These are phyloP conservation scores for Plenodomus tracheiphilus DNA, from an alignment of 2,329 filamentous ascomycete species.

Conservation along the genomic window DNA sequence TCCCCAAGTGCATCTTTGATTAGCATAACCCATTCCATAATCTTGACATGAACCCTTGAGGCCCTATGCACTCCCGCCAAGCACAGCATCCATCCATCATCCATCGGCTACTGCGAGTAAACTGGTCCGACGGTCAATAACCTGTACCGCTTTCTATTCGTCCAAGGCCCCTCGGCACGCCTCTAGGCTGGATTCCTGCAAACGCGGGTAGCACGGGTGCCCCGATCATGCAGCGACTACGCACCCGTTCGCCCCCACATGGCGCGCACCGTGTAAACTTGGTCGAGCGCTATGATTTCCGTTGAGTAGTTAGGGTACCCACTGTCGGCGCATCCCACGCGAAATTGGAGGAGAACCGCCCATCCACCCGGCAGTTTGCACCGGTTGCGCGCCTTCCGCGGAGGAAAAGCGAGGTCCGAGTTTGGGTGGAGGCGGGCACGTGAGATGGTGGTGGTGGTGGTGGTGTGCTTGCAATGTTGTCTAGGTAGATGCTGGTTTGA, in stretches of 20 bases:
- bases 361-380: background rate
- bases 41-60: too few species aligned
- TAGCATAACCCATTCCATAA: too few species aligned
- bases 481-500: too few species aligned
- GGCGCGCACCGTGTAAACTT: background rate
- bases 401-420: background rate
- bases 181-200: background rate
- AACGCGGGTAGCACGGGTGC: background rate
- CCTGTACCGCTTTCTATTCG: background rate
- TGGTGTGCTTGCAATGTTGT: background rate
- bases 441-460: background rate
- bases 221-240: background rate
- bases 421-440: background rate
- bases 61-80: background rate
- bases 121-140: background rate
- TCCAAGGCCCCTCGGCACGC: background rate
- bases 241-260: background rate
- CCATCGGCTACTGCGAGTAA: background rate
- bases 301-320: too few species aligned
- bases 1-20: too few species aligned
- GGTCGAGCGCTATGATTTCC: background rate
- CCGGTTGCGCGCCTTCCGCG: background rate
- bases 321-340: background rate
- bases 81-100: background rate
- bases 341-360: background rate